Evolutionary conservation across 2,329 filamentous ascomycete genomes (phyloP).

Genomic region (Clonostachys byssicola): DNA sequence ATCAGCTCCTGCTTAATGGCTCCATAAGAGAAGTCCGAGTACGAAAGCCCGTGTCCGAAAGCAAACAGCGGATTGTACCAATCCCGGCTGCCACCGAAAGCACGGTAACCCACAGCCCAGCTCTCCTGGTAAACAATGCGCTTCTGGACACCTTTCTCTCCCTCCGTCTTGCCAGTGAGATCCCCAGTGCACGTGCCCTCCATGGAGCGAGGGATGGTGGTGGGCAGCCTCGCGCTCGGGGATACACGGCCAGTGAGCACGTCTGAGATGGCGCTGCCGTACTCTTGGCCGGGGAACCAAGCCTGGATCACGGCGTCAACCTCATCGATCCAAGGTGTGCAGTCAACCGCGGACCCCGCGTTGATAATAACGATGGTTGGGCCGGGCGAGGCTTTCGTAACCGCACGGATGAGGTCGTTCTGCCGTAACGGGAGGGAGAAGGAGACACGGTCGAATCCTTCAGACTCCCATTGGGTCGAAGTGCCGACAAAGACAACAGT

Average conservation of each 20-base stretch:
- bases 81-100: slow-evolving; percentile 10
- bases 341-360: slow-evolving; percentile 52
- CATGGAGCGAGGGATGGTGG: slow-evolving; percentile 54
- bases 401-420: slow-evolving; percentile 52
- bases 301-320: slow-evolving; percentile 56
- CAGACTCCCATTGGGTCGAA: slow-evolving; percentile 36
- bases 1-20: not conserved
- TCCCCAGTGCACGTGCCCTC: slow-evolving; percentile 50
- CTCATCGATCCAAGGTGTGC: slow-evolving; percentile 45
- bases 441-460: slow-evolving; percentile 67
- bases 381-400: slow-evolving; percentile 52
- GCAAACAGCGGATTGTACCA: slow-evolving; percentile 53
- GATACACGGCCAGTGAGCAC: slow-evolving; percentile 59
- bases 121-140: slow-evolving; percentile 60
- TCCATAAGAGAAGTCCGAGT: slow-evolving; percentile 50
- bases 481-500: slow-evolving; percentile 54
- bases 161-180: slow-evolving; percentile 6
- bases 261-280: slow-evolving; percentile 62
- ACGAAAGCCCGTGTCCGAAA: slow-evolving; percentile 64
- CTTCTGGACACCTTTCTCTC: not conserved
- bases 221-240: slow-evolving; percentile 58
- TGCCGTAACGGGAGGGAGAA: slow-evolving; percentile 52
- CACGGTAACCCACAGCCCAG: slow-evolving; percentile 62
- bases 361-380: slow-evolving; percentile 55
- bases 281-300: slow-evolving; percentile 68